A percentile compares a stretch with the other conserved stretches of the same genome.
Evolutionary conservation across 495 filamentous ascomycete genomes (phyloP).

Genomic region (Xylaria acuta): DNA sequence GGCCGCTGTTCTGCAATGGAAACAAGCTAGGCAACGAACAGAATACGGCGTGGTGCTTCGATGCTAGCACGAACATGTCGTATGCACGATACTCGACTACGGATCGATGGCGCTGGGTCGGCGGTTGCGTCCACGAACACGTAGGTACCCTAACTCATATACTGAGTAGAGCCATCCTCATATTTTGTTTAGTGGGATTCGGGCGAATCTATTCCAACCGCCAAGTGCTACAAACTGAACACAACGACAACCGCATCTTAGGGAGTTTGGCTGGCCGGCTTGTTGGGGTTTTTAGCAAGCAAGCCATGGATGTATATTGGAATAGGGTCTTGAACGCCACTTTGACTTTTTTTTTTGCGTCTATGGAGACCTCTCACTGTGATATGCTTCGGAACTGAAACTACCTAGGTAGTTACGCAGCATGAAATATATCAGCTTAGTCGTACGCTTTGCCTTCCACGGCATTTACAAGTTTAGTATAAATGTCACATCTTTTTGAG

Average conservation of each 20-base stretch:
- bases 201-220: slow-evolving; percentile 46
- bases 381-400: not conserved
- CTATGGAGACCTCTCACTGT: not conserved
- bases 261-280: not conserved
- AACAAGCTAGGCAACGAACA: slow-evolving; percentile 47
- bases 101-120: slow-evolving; percentile 54
- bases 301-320: not conserved
- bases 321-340: not conserved
- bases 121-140: slow-evolving; percentile 56
- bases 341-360: not conserved
- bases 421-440: not conserved
- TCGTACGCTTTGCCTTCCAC: not conserved
- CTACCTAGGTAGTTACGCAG: not conserved
- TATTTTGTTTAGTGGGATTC: slow-evolving; percentile 46
- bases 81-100: slow-evolving; percentile 52
- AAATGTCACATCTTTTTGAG: not conserved
- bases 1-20: slow-evolving; percentile 52
- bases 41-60: slow-evolving; percentile 52
- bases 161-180: slow-evolving; percentile 12
- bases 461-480: not conserved
- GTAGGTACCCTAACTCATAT: slow-evolving; percentile 40
- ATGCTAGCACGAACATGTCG: slow-evolving; percentile 55
- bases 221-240: slow-evolving; percentile 47
- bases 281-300: not conserved
- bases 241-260: slow-evolving; percentile 10